Evolutionary conservation across 73 alveolate genomes (phyloP).

Genomic region (Urostyla sp.): DNA sequence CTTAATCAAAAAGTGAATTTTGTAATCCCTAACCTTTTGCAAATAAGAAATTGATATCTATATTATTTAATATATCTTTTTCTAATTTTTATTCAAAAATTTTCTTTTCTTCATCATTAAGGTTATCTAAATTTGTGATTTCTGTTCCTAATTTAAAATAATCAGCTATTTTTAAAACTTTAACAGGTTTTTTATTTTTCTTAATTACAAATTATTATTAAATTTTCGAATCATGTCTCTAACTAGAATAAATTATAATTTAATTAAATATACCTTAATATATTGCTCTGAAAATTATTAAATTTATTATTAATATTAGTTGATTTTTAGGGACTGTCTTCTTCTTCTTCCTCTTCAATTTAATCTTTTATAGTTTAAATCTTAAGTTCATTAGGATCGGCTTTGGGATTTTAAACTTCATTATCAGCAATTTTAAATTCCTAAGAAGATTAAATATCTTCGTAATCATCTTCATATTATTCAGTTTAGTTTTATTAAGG

Average conservation of each 20-base stretch:
- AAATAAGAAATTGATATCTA: constrained; percentile 48
- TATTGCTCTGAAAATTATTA: neutral
- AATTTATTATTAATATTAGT: too few species aligned
- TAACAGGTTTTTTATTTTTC: too few species aligned
- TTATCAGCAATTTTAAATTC: neutral
- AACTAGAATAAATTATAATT: neutral
- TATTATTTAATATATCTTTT: constrained; percentile 16
- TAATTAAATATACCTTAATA: neutral
- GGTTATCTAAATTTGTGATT: neutral
- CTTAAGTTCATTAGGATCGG: too few species aligned
- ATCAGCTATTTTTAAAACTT: constrained; percentile 49
- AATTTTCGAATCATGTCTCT: too few species aligned
- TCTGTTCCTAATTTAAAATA: constrained; percentile 13
- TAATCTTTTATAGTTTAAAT: too few species aligned
- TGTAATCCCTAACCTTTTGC: constrained; percentile 19
- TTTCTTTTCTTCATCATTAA: neutral
- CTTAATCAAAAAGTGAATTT: constrained; percentile 1
- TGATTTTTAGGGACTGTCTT: neutral
- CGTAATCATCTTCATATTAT: neutral
- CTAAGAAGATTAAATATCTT: too few species aligned
- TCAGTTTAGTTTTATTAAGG: neutral
- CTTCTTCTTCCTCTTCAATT: neutral
- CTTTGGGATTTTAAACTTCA: neutral
- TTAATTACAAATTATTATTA: too few species aligned
- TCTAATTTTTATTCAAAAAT: constrained; percentile 12